Evolutionary conservation across 2,329 filamentous ascomycete species (phyloP).

Genomic region (Microdochium paspali): DNA sequence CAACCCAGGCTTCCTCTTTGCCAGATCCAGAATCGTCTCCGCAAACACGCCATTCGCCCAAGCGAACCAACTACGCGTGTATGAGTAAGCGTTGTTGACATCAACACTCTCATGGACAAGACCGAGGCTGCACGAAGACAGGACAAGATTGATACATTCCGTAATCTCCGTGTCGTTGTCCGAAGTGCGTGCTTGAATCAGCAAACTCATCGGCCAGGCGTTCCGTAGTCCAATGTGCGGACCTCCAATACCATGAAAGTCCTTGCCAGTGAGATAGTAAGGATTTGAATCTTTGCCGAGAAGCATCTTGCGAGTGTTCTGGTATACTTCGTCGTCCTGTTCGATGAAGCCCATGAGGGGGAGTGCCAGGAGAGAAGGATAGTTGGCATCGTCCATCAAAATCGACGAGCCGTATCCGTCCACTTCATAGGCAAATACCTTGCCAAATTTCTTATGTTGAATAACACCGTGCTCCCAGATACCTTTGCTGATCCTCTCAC

Average conservation of each 20-base stretch:
- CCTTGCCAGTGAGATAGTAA: slow-evolving; percentile 70
- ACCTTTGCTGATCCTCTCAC: slow-evolving; percentile 59
- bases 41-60: slow-evolving; percentile 5
- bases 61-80: slow-evolving; percentile 50
- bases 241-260: slow-evolving; percentile 86
- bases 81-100: slow-evolving; percentile 56
- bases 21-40: slow-evolving; percentile 4
- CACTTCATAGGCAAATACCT: slow-evolving; percentile 80
- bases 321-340: slow-evolving; percentile 59
- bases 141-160: slow-evolving; percentile 62
- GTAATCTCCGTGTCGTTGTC: slow-evolving; percentile 76
- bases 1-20: slow-evolving; percentile 1
- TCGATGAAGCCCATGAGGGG: slow-evolving; percentile 70
- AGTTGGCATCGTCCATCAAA: slow-evolving; percentile 84
- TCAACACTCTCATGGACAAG: slow-evolving; percentile 89
- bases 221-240: slow-evolving; percentile 74
- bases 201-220: slow-evolving; percentile 93
- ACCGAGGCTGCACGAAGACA: slow-evolving; percentile 65
- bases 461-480: slow-evolving; percentile 81
- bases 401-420: slow-evolving; percentile 78
- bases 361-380: slow-evolving; percentile 70
- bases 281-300: slow-evolving; percentile 71
- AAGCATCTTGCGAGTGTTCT: slow-evolving; percentile 76
- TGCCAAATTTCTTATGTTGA: slow-evolving; percentile 62
- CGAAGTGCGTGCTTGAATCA: slow-evolving; percentile 85